Evolutionary conservation across 1,284 basidiomycete species (phyloP), one percentile per base, ranked within the genome.

Genomic region (Ustilago nuda): DNA sequence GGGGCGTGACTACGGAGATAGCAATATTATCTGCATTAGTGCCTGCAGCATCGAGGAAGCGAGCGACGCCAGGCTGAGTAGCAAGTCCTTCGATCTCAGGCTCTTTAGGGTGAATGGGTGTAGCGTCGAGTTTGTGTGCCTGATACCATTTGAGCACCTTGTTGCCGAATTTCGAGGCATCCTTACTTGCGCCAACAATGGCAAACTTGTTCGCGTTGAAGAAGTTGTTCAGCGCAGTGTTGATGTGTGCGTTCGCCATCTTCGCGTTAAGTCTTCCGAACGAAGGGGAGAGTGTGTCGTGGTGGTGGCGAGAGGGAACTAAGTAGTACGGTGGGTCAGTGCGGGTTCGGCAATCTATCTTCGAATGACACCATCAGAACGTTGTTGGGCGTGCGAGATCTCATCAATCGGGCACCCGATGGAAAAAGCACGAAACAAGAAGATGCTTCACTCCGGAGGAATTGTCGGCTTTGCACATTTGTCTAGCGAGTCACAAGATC

Each of bases 81-180:
- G 57, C 33, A 4, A 76, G 35, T 8, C 61, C 63, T 41, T 84
- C 84, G 52, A 84, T 78, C 41, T 64, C 65, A 23, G 66, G 27
- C 53, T 80, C 76, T 37, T 79, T 80, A 8, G 84, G 81, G 50
- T 84, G 77, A 35, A 85, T 79, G 8, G 84, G 82, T 3, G 81
- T 82, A 3, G 76, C 73, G 4, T 78, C 64, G 51, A 84, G 56
- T 17, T 71, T 51, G 43, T 77, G 61, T 8, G 72, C 57, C 35
- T 81, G 73, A 52, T 85, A 84, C 84, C 83, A 85, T 35, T 79
- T 80, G 8, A 85, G 56, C 11, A 82, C 81, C 67, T 81, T 81
- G 72, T 85, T 83, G 1, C 82, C 82, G 55, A 72, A 82, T 69
- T 84, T 83, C 53, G 69, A 63, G 3, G 75, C 76, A 51, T 85